Percentiles rank a stretch among this genome's conserved stretches.
These are phyloP conservation scores for Debaryomyces prosopidis DNA, from an alignment of 805 yeast species.

Conservation along the genomic window DNA sequence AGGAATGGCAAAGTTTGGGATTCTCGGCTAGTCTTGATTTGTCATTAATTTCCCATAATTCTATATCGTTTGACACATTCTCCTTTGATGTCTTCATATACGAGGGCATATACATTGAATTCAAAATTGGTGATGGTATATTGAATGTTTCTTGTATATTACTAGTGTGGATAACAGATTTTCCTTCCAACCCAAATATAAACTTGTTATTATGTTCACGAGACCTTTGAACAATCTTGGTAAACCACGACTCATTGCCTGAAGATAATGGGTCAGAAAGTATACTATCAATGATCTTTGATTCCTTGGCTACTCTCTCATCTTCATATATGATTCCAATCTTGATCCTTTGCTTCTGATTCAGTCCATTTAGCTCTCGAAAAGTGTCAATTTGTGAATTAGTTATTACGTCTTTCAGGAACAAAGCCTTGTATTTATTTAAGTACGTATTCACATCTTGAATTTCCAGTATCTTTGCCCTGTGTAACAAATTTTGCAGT, in stretches of 20 bases:
- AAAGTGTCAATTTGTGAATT: constrained; percentile 5
- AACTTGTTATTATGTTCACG: constrained; percentile 20
- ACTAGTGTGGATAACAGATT: not conserved
- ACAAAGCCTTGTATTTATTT: constrained; percentile 15
- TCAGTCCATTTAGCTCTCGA: not conserved
- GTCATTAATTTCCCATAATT: constrained; percentile 23
- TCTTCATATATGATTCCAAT: constrained; percentile 37
- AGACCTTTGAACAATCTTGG: constrained; percentile 21
- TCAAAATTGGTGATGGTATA: constrained; percentile 32
- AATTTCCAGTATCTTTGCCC: not conserved
- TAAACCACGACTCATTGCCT: constrained; percentile 32
- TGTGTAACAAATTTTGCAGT: not conserved
- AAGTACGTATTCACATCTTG: not conserved
- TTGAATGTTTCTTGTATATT: constrained; percentile 6
- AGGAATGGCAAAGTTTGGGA: constrained; percentile 20
- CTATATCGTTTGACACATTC: constrained; percentile 14
- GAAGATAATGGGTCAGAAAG: constrained; percentile 43
- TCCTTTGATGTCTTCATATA: constrained; percentile 13
- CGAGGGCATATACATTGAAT: constrained; percentile 23
- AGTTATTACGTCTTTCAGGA: constrained; percentile 21
- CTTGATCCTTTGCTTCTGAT: constrained; percentile 16
- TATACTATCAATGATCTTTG: constrained; percentile 35
- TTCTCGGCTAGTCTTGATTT: not conserved
- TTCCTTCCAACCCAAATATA: constrained; percentile 9
- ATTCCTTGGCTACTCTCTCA: constrained; percentile 13